Percentiles rank a stretch among this genome's conserved stretches.
Conservation (phyloP, 345 rosid species). For the Odontarrhena argentea region DNA sequence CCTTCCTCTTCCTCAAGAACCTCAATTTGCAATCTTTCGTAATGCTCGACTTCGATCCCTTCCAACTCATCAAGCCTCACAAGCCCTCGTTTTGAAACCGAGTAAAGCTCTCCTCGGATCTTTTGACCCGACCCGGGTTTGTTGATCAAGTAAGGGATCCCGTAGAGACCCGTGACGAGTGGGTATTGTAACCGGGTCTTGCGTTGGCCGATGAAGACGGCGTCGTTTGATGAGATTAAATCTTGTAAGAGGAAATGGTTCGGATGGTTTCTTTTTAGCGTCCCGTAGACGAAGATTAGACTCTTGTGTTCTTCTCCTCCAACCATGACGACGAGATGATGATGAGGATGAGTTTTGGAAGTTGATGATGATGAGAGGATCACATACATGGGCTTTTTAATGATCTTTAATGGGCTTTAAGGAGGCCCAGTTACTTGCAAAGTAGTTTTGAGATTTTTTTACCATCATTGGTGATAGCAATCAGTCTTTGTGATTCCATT, state of each 20-base stretch:
- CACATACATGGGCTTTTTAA: no score
- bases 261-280: slow-evolving; percentile 57
- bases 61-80: slow-evolving; percentile 63
- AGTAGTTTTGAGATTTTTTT: no score
- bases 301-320: slow-evolving; percentile 30
- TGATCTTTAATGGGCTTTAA: no score
- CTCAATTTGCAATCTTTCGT: slow-evolving; percentile 62
- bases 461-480: no score
- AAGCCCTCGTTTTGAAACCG: slow-evolving; percentile 57
- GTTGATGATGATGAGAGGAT: no score
- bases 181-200: slow-evolving; percentile 53
- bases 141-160: slow-evolving; percentile 71
- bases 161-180: slow-evolving; percentile 71
- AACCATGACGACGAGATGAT: background rate
- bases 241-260: slow-evolving; percentile 52
- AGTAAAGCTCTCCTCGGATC: slow-evolving; percentile 70
- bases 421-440: no score
- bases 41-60: slow-evolving; percentile 59
- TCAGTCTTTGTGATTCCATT: no score
- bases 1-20: slow-evolving; percentile 17
- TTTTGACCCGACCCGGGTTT: slow-evolving; percentile 53
- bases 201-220: slow-evolving; percentile 50
- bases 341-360: no score
- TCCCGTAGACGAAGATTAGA: slow-evolving; percentile 68
- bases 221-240: slow-evolving; percentile 49